phyloP scores from a whole-genome alignment of 108 stramenopile genomes.

The Skeletonema grethae region DNA sequence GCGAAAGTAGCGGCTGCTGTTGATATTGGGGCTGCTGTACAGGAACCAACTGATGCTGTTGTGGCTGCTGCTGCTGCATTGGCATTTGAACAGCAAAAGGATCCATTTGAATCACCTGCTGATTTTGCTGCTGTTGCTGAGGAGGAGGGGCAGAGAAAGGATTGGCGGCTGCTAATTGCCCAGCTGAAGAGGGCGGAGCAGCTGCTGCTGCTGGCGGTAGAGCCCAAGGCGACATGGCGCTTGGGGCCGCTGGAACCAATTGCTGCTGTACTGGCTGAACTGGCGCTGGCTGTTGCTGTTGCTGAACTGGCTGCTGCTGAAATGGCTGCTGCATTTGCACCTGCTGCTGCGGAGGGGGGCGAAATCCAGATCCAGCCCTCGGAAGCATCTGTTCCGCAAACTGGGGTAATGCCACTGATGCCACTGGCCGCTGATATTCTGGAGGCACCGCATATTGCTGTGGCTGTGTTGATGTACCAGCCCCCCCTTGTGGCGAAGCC shows the following conservation, averaged over 20 bases:
- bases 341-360: constrained; percentile 1
- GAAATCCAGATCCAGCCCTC: neutral
- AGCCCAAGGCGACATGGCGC: neutral
- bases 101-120: neutral
- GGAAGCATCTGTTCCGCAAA: neutral
- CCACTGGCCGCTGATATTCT: neutral
- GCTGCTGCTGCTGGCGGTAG: neutral
- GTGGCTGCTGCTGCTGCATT: constrained; percentile 25
- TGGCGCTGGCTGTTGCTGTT: neutral
- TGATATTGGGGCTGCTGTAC: constrained; percentile 18
- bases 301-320: neutral
- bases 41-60: constrained; percentile 20
- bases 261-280: neutral
- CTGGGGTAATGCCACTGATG: neutral
- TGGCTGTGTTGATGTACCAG: neutral
- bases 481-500: neutral
- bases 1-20: constrained; percentile 33
- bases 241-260: neutral
- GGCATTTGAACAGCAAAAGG: constrained; percentile 9
- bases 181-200: neutral
- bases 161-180: no score
- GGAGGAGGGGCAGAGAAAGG: neutral
- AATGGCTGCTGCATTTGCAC: neutral
- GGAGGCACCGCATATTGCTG: neutral
- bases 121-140: neutral